Conservation (phyloP, 768 basidiomycete genomes). For the Rickenella mellea region DNA sequence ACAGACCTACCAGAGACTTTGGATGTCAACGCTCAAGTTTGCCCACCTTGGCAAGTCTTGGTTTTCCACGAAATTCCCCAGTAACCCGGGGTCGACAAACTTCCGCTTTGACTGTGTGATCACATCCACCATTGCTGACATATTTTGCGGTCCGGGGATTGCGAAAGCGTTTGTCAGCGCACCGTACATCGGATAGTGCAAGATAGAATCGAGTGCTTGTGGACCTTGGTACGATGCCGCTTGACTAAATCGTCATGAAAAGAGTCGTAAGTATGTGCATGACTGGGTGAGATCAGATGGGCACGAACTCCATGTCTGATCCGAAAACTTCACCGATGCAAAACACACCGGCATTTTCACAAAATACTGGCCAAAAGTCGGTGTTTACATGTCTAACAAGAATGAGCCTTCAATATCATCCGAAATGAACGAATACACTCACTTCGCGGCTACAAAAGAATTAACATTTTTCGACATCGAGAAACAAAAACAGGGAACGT, state of each 20-base stretch:
- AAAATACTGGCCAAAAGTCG: slow-evolving; percentile 72
- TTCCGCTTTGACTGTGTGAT: slow-evolving; percentile 43
- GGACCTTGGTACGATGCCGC: slow-evolving; percentile 55
- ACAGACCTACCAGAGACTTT: slow-evolving; percentile 49
- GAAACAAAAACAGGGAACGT: slow-evolving; percentile 7
- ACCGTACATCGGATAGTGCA: slow-evolving; percentile 64
- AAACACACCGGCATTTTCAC: slow-evolving; percentile 68
- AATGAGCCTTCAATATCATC: too few relatives aligned
- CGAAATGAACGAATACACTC: slow-evolving; percentile 5
- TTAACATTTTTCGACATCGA: slow-evolving; percentile 25
- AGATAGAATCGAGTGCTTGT: slow-evolving; percentile 52
- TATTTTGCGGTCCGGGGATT: slow-evolving; percentile 63
- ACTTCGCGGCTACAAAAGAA: slow-evolving; percentile 22
- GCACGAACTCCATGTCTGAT: slow-evolving; percentile 36
- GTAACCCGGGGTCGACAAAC: slow-evolving; percentile 33
- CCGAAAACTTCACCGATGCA: slow-evolving; percentile 78
- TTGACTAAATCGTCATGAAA: slow-evolving; percentile 27
- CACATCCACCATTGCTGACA: slow-evolving; percentile 42
- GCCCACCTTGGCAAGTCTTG: slow-evolving; percentile 72
- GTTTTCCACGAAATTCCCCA: slow-evolving; percentile 77
- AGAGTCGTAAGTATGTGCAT: too few relatives aligned
- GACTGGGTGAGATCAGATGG: neutral
- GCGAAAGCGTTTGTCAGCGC: slow-evolving; percentile 55
- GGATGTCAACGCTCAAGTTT: slow-evolving; percentile 61
- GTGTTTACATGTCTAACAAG: slow-evolving; percentile 50